Evolutionary conservation across 2,329 filamentous ascomycete species (phyloP), one percentile per base, ranked within the genome.

Genomic region (Cordyceps fumosorosea): DNA sequence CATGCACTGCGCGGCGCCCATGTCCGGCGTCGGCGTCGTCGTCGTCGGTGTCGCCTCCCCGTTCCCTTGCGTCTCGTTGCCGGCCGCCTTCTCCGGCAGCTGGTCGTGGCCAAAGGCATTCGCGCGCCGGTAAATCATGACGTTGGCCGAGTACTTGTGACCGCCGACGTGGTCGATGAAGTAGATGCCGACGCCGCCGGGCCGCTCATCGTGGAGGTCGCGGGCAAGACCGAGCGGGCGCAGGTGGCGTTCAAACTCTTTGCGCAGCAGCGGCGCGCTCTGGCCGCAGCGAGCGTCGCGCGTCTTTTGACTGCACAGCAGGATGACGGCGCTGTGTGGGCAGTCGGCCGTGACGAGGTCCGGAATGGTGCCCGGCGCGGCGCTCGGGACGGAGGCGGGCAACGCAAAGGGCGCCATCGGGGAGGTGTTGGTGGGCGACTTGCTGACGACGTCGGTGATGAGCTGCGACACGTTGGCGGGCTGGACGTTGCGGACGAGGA

Each of bases 141-240:
- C 86, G 70, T 99, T 99, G 32, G 95, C 95, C 53, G 88, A 87
- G 77, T 96, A 98, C 78, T 97, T 97, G 79, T 99, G 95, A 0
- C 95, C 95, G 32, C 95, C 95, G 3, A 97, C 92, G 71, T 99
- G 95, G 67, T 87, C 93, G 71, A 98, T 96, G 72, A 97, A 98
- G 77, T 96, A 96, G 66, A 99, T 90, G 0, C 91, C 93, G 6
- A 97, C 93, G 14, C 95, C 95, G 12, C 93, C 93, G 0, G 93
- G 91, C 63, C 95, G 80, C 73, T 92, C 87, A 73, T 99, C 95
- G 71, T 96, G 86, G 53, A 95, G 77, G 72, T 98, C 93, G 34
- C 95, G 87, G 74, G 89, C 93, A 22, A 99, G 77, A 0, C 92
- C 93, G 14, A 96, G 79, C 1, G 90, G 89, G 0, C 92, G 87